phyloP scores from a whole-genome alignment of 768 basidiomycete species.

The Suillus subaureus region DNA sequence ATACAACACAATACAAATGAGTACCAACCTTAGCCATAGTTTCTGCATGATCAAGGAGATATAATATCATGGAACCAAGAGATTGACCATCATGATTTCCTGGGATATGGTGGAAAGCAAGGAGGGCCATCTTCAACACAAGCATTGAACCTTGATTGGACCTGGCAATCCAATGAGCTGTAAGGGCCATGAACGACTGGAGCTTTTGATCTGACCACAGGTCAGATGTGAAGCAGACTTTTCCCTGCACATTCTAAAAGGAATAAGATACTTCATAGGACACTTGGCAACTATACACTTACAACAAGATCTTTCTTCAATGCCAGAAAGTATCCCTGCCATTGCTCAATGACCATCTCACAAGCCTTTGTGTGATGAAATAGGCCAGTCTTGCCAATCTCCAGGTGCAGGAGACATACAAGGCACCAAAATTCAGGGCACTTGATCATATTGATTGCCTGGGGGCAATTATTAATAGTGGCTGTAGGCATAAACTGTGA shows the following conservation, averaged over 20 bases:
- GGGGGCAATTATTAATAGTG: neutral
- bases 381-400: constrained; percentile 27
- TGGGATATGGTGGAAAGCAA: neutral
- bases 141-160: neutral
- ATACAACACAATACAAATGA: too few relatives aligned
- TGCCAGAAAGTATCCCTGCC: constrained; percentile 20
- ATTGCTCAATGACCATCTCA: constrained; percentile 23
- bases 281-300: neutral
- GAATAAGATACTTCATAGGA: neutral
- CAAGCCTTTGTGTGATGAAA: constrained; percentile 26
- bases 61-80: too few relatives aligned
- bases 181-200: constrained; percentile 33
- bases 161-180: constrained; percentile 29
- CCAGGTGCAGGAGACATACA: constrained; percentile 20
- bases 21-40: neutral
- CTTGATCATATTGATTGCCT: constrained; percentile 19
- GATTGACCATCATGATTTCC: too few relatives aligned
- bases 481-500: neutral
- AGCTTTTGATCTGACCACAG: constrained; percentile 35
- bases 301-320: constrained; percentile 27
- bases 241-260: constrained; percentile 12
- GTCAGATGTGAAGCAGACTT: constrained; percentile 33
- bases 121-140: constrained; percentile 8
- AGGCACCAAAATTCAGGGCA: constrained; percentile 26
- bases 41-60: constrained; percentile 9